These are phyloP conservation scores for Panellus pusillus DNA, from an alignment of 768 basidiomycete species.

Conservation along the genomic window DNA sequence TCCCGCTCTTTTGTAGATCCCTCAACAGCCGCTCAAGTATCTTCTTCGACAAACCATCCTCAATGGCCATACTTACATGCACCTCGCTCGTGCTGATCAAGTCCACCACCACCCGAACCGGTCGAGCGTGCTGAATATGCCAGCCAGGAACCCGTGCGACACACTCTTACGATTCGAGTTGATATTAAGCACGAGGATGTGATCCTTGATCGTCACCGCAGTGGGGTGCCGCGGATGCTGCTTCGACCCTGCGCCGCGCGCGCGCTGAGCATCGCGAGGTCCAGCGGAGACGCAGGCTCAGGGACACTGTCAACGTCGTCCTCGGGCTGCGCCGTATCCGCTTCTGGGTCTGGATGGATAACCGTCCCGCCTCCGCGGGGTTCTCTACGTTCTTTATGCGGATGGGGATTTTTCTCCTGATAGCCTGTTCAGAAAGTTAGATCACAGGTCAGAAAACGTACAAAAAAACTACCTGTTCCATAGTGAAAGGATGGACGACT, in stretches of 20 bases:
- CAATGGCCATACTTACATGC: slow-evolving; percentile 97
- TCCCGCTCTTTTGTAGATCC: slow-evolving; percentile 80
- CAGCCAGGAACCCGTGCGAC: slow-evolving; percentile 93
- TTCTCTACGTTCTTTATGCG: slow-evolving; percentile 99
- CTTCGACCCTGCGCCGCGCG: slow-evolving; percentile 33
- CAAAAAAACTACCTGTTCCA: slow-evolving; percentile 71
- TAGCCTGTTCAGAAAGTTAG: slow-evolving; percentile 52
- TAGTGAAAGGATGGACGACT: slow-evolving; percentile 97
- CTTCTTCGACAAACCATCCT: slow-evolving; percentile 66
- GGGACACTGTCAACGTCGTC: slow-evolving; percentile 30
- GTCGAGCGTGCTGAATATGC: slow-evolving; percentile 90
- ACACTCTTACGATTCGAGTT: slow-evolving; percentile 96
- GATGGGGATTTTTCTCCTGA: slow-evolving; percentile 88
- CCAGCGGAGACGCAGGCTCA: slow-evolving; percentile 33
- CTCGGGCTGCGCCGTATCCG: slow-evolving; percentile 35
- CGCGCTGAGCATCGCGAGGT: slow-evolving; percentile 33
- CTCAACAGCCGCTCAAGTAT: slow-evolving; percentile 68
- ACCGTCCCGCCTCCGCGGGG: slow-evolving; percentile 84
- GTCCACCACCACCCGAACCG: slow-evolving; percentile 94
- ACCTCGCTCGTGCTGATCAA: slow-evolving; percentile 97
- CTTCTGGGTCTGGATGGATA: slow-evolving; percentile 77
- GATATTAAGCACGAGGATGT: slow-evolving; percentile 89
- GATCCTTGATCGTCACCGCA: slow-evolving; percentile 97
- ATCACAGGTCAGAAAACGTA: background rate
- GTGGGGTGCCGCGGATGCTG: slow-evolving; percentile 68